These are phyloP conservation scores for Xylariomycetidae sp. DNA, from an alignment of 2,329 filamentous ascomycete species.

Conservation along the genomic window DNA sequence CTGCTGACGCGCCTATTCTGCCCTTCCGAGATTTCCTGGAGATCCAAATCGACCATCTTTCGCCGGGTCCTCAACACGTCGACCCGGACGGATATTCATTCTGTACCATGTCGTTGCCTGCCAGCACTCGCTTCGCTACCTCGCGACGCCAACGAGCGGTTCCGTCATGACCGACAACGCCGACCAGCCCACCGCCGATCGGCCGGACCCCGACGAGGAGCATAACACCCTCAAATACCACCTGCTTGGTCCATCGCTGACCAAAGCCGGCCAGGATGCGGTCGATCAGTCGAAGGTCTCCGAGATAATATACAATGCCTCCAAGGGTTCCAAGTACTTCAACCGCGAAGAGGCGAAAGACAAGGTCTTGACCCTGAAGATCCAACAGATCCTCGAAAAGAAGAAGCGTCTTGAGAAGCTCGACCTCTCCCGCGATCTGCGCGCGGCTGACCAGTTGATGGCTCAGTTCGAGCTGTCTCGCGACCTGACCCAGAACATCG, in stretches of 20 bases:
- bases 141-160: too few relatives aligned
- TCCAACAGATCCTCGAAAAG: slow-evolving; percentile 68
- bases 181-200: background rate
- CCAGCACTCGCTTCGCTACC: too few relatives aligned
- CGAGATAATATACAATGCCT: slow-evolving; percentile 94
- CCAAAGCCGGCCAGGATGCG: slow-evolving; percentile 85
- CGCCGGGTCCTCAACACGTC: too few relatives aligned
- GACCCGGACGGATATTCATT: too few relatives aligned
- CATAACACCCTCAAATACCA: slow-evolving; percentile 76
- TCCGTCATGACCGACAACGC: background rate
- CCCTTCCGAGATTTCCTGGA: too few relatives aligned
- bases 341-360: slow-evolving; percentile 82
- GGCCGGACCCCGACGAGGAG: slow-evolving; percentile 7
- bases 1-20: too few relatives aligned
- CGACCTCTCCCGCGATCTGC: slow-evolving; percentile 66
- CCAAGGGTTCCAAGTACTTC: slow-evolving; percentile 95
- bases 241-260: slow-evolving; percentile 81
- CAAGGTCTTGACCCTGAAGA: slow-evolving; percentile 77
- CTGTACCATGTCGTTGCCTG: too few relatives aligned
- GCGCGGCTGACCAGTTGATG: slow-evolving; percentile 75
- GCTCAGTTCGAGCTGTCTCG: slow-evolving; percentile 70
- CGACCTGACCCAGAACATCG: slow-evolving; percentile 76
- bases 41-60: too few relatives aligned
- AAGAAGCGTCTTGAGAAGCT: slow-evolving; percentile 70
- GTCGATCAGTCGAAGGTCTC: slow-evolving; percentile 95